Evolutionary conservation across 805 yeast species (phyloP).

Genomic region (Cyberlindnera veronae): DNA sequence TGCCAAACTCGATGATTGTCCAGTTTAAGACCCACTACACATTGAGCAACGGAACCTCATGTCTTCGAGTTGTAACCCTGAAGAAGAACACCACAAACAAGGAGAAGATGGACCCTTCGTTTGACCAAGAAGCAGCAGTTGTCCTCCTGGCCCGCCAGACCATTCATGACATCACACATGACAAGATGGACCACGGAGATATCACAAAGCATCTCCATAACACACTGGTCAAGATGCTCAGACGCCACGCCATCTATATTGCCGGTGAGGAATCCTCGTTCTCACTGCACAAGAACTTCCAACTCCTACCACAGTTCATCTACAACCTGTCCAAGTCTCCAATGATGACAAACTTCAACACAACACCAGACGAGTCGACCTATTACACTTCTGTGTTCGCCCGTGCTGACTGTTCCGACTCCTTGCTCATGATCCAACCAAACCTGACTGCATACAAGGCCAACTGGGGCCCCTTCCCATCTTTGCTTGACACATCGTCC

Average conservation of each 20-base stretch:
- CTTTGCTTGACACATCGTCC: slow-evolving; percentile 87
- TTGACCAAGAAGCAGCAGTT: slow-evolving; percentile 96
- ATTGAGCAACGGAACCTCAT: slow-evolving; percentile 79
- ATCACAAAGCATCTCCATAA: slow-evolving; percentile 86
- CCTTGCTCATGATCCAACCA: slow-evolving; percentile 96
- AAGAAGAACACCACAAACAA: slow-evolving; percentile 51
- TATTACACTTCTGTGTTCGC: slow-evolving; percentile 84
- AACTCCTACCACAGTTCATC: slow-evolving; percentile 87
- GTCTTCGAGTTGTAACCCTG: slow-evolving; percentile 85
- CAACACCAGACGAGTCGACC: slow-evolving; percentile 97
- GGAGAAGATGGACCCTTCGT: slow-evolving; percentile 29
- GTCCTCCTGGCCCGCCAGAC: slow-evolving; percentile 85
- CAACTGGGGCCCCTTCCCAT: slow-evolving; percentile 85
- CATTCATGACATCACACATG: slow-evolving; percentile 70
- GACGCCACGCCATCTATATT: slow-evolving; percentile 85
- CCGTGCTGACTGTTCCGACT: slow-evolving; percentile 82
- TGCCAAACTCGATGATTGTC: slow-evolving; percentile 41
- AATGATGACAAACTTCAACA: slow-evolving; percentile 88
- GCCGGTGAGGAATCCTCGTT: slow-evolving; percentile 79
- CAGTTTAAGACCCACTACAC: slow-evolving; percentile 89
- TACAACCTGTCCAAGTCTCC: slow-evolving; percentile 92
- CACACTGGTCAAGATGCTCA: slow-evolving; percentile 78
- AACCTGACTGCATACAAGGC: slow-evolving; percentile 78
- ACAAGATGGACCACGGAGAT: slow-evolving; percentile 63
- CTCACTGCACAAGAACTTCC: slow-evolving; percentile 73